These are phyloP conservation scores for Beta vulgaris DNA, from an alignment of 148 eudicot species.

Conservation along the genomic window DNA sequence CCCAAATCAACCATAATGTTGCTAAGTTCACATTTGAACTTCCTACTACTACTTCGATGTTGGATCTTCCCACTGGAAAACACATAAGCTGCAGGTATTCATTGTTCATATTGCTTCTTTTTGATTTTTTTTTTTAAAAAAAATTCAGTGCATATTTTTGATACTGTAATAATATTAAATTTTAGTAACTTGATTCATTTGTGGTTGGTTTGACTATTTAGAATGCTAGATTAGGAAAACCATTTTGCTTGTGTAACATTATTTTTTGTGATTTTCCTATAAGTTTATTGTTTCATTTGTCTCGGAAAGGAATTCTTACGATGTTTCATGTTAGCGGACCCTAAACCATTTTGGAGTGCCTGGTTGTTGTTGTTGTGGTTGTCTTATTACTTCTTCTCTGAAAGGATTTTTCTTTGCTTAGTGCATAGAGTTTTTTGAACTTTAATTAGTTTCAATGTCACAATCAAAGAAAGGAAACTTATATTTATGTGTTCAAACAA, in stretches of 20 bases:
- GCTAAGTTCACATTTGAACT: constrained; percentile 84
- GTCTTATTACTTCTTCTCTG: no score
- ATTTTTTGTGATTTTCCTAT: no score
- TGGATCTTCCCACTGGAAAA: constrained; percentile 95
- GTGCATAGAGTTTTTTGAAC: no score
- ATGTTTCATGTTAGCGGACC: no score
- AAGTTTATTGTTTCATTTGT: no score
- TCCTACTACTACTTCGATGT: constrained; percentile 76
- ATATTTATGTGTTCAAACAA: constrained; percentile 38
- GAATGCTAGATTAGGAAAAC: background rate
- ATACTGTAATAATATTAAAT: background rate
- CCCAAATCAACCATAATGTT: constrained; percentile 85
- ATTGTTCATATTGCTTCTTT: background rate
- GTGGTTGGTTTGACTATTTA: background rate
- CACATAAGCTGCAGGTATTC: constrained; percentile 88
- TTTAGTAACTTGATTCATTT: background rate
- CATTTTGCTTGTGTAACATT: background rate
- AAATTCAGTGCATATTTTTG: background rate
- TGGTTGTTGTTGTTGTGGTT: no score
- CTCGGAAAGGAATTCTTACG: no score
- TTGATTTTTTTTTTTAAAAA: background rate
- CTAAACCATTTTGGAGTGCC: no score
- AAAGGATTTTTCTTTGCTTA: no score
- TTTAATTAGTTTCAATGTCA: no score
- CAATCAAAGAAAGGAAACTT: no score